These are phyloP conservation scores for Cryptococcus maquisensis DNA, from an alignment of 1,284 basidiomycete genomes.

Conservation along the genomic window DNA sequence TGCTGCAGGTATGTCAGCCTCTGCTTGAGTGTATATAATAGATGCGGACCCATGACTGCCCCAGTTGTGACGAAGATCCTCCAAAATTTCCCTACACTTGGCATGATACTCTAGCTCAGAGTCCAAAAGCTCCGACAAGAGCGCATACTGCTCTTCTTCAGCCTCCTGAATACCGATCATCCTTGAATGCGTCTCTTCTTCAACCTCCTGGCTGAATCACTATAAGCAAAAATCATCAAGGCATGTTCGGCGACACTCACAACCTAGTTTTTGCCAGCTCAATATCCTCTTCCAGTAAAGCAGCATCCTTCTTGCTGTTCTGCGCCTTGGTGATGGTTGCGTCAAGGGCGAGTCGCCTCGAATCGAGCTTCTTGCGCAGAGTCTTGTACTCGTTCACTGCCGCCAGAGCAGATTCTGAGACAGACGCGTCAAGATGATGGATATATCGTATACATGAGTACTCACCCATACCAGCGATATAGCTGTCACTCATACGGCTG, in stretches of 20 bases:
- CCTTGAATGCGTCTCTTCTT: slow-evolving; percentile 68
- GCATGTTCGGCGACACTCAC: slow-evolving; percentile 52
- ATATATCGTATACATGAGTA: not conserved
- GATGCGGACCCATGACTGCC: not conserved
- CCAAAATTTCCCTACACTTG: slow-evolving; percentile 64
- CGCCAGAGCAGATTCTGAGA: slow-evolving; percentile 51
- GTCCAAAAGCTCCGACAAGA: slow-evolving; percentile 65
- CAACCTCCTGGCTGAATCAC: slow-evolving; percentile 65
- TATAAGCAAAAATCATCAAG: not conserved
- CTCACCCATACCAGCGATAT: slow-evolving; percentile 58
- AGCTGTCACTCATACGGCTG: slow-evolving; percentile 64
- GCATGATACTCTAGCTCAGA: slow-evolving; percentile 67
- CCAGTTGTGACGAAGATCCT: slow-evolving; percentile 65
- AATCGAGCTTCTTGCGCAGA: slow-evolving; percentile 61
- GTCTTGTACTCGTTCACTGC: slow-evolving; percentile 47
- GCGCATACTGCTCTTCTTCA: slow-evolving; percentile 62
- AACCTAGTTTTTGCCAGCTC: slow-evolving; percentile 65
- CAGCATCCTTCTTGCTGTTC: slow-evolving; percentile 59
- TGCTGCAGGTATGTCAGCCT: not conserved
- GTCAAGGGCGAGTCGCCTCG: slow-evolving; percentile 68
- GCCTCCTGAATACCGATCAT: slow-evolving; percentile 73
- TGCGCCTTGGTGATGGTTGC: slow-evolving; percentile 66
- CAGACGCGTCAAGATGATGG: not conserved
- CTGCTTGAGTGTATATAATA: not conserved
- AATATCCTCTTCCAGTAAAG: slow-evolving; percentile 71